Conservation (phyloP, 352 stramenopile genomes). For the Globisporangium iwayamae region DNA sequence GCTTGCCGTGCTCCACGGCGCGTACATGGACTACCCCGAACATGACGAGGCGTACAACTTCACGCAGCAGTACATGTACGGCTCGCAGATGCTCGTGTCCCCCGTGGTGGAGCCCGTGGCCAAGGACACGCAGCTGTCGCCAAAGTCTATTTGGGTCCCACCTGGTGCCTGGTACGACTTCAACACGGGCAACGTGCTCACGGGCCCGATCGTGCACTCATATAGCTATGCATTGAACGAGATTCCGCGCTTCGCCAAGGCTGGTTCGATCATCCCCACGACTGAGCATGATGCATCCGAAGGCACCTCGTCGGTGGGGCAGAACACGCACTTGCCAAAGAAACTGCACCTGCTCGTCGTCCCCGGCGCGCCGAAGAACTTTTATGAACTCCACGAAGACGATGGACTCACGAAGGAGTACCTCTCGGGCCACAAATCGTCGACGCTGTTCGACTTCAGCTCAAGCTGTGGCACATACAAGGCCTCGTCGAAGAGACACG, state of each 20-base stretch:
- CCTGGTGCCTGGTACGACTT: conserved; percentile 44
- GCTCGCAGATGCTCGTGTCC: conserved; percentile 35
- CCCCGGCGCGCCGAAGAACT: conserved; percentile 11
- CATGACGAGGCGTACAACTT: conserved; percentile 31
- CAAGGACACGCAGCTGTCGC: conserved; percentile 19
- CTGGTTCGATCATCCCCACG: conserved; percentile 28
- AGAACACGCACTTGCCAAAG: conserved; percentile 15
- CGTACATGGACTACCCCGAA: conserved; percentile 43
- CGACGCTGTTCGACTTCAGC: conserved; percentile 19
- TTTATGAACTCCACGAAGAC: conserved; percentile 29
- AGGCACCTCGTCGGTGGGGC: conserved; percentile 18
- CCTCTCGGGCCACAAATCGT: conserved; percentile 9
- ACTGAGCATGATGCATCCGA: not conserved
- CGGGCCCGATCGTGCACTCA: conserved; percentile 23
- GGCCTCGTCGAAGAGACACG: not conserved
- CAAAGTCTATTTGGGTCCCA: conserved; percentile 36
- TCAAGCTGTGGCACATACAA: conserved; percentile 4
- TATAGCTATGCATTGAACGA: conserved; percentile 25
- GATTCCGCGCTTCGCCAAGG: conserved; percentile 28
- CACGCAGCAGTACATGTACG: conserved; percentile 42
- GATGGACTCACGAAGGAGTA: conserved; percentile 31
- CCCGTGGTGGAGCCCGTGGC: conserved; percentile 29
- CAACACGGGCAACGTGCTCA: conserved; percentile 18
- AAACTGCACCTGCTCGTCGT: conserved; percentile 25
- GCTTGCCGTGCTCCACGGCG: conserved; percentile 29